Base-by-base conservation (phyloP, 306 rosid genomes). In the Cucumis melo region DNA sequence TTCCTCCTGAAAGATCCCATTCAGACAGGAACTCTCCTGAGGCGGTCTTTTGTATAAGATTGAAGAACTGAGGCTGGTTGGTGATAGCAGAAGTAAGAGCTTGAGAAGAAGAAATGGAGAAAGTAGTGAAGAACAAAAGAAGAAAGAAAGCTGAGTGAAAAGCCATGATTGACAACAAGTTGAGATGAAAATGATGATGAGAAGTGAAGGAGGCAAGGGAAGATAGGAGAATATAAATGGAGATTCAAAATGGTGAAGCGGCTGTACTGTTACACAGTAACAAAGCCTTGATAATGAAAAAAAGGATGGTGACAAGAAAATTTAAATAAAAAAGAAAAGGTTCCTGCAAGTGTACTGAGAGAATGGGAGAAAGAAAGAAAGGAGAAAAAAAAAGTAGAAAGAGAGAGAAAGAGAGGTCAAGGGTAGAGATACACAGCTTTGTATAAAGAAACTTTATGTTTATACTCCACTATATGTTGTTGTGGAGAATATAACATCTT, bases 391-490 rank as follows among this genome's bases (percentile, higher is more conserved):
- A 16, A 15, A 8, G 42, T 36, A 65, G 73, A 36, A 5, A 34
- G n/a, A 54, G 77, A 73, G 57, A 41, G 77, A 19, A 12, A 44
- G 27, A 42, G 74, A 16, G 53, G 53, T 46, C 53, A 41, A 10
- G 74, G 27, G 61, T 11, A 50, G 63, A 53, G 46, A 39, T 38
- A 50, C 54, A 75, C 0, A 75, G 17, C 78, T 75, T 75, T 75
- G 78, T 59, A 58, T 58, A 60, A 91, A 91, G 98, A 84, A 73
- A 79, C 98, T 91, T 71, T 89, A 79, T 36, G 87, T 85, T 88
- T 89, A 87, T 86, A 82, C 98, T 87, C 95, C 89, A 91, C 91
- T 77, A 77, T 75, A 76, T 42, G 66, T 21, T 58, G 24, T 16
- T 81, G 83, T 58, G 81, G 83, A 75, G 86, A 81, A 86, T 83